phyloP scores from a whole-genome alignment of 2,329 filamentous ascomycete genomes.

The Rutstroemia sp. region DNA sequence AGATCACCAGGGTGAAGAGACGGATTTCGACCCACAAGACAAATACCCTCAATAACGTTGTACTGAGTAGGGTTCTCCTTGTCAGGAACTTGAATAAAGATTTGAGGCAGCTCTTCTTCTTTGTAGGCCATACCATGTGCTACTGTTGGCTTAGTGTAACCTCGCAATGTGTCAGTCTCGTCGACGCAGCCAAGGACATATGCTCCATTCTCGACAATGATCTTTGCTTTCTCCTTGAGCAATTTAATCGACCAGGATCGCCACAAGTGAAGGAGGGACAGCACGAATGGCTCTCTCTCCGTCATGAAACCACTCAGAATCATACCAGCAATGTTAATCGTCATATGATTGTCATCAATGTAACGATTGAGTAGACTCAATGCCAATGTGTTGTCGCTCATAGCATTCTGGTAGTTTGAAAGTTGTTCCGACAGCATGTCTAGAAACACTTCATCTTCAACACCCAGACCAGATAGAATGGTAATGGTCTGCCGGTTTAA shows the following conservation, averaged over 20 bases:
- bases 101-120: slow-evolving; percentile 60
- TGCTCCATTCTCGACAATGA: slow-evolving; percentile 73
- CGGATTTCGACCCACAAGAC: slow-evolving; percentile 83
- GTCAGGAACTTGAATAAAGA: slow-evolving; percentile 77
- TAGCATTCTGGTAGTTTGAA: slow-evolving; percentile 58
- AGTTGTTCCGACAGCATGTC: slow-evolving; percentile 63
- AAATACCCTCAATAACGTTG: slow-evolving; percentile 65
- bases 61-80: slow-evolving; percentile 45
- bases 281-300: slow-evolving; percentile 68
- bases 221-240: slow-evolving; percentile 86
- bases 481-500: slow-evolving; percentile 87
- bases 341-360: slow-evolving; percentile 80
- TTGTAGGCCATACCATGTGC: slow-evolving; percentile 29
- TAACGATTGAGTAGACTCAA: slow-evolving; percentile 62
- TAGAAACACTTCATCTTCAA: slow-evolving; percentile 59
- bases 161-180: slow-evolving; percentile 68
- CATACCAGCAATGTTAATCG: slow-evolving; percentile 66
- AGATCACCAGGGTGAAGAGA: slow-evolving; percentile 91
- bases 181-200: slow-evolving; percentile 86
- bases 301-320: slow-evolving; percentile 73
- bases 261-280: slow-evolving; percentile 77
- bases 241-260: slow-evolving; percentile 81
- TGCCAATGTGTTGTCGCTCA: slow-evolving; percentile 57
- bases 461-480: slow-evolving; percentile 72
- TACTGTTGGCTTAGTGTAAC: slow-evolving; percentile 50